Base-by-base conservation (phyloP, 352 stramenopile species). In the Synura sp. region DNA sequence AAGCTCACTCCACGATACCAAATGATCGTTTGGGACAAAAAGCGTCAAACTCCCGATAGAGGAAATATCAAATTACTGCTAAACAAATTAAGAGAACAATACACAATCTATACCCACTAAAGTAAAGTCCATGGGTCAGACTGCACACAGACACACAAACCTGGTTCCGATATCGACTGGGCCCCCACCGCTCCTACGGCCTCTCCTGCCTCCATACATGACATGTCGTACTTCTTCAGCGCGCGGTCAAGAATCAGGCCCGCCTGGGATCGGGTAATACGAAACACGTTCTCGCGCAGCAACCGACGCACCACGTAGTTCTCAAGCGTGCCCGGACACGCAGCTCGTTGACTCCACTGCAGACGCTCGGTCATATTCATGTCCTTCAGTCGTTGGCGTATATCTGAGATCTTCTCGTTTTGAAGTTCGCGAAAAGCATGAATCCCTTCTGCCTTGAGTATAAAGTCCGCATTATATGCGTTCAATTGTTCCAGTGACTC, bases 121-220 rank as follows among this genome's bases (percentile, higher is more conserved):
- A n/a, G n/a, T n/a, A n/a, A n/a, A n/a, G n/a, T n/a, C n/a, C n/a
- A n/a, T n/a, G n/a, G n/a, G n/a, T n/a, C n/a, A n/a, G n/a, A n/a
- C n/a, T n/a, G n/a, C n/a, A n/a, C n/a, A n/a, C n/a, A n/a, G n/a
- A n/a, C n/a, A n/a, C n/a, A n/a, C n/a, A n/a, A n/a, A n/a, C 34
- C 91, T 4, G 92, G 93, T 80, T 99, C 96, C 33, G 91, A 96
- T 77, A 99, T 97, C 74, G 89, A 97, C 84, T 99, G 95, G 25
- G 95, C 96, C 41, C 92, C 95, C 35, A 98, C 94, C 15, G 95
- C 95, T 60, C 96, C 96, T 4, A 99, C 94, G 0, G 94, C 93
- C 84, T 99, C 96, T 29, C 95, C 95, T 7, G 81, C 79, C 42
- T 83, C 85, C 0, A 94, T 88, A 70, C 86, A 84, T 9, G 88